Evolutionary conservation across 2,329 filamentous ascomycete genomes (phyloP).

Genomic region (Raffaelea ambrosiae): DNA sequence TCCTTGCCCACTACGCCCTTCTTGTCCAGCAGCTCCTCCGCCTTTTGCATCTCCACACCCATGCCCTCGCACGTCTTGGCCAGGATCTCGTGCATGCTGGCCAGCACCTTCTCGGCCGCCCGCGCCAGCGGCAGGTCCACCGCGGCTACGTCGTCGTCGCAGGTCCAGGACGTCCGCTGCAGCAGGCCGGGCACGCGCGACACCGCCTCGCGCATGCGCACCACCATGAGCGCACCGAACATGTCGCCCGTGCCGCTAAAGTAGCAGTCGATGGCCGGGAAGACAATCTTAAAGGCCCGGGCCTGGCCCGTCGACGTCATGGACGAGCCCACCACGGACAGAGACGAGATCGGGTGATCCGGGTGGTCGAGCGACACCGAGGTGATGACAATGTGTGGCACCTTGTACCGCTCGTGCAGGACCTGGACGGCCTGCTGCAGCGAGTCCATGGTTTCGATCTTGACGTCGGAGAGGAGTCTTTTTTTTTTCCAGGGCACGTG

Average conservation of each 20-base stretch:
- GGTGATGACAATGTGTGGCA: constrained; percentile 90
- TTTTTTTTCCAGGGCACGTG: too few relatives aligned
- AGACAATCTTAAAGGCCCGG: constrained; percentile 80
- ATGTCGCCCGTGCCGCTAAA: constrained; percentile 97
- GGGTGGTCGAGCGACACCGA: constrained; percentile 64
- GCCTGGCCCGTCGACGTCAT: constrained; percentile 54
- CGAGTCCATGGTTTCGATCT: constrained; percentile 66
- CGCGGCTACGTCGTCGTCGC: constrained; percentile 57
- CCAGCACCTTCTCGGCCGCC: constrained; percentile 78
- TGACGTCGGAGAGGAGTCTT: constrained; percentile 79
- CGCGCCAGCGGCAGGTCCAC: constrained; percentile 72
- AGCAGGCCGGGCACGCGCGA: constrained; percentile 29
- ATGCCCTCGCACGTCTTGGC: constrained; percentile 59
- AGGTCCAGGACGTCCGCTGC: constrained; percentile 53
- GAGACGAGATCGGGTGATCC: constrained; percentile 38
- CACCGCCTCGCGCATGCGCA: constrained; percentile 78
- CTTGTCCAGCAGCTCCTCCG: constrained; percentile 19
- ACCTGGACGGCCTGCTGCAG: constrained; percentile 66
- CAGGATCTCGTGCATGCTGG: constrained; percentile 85
- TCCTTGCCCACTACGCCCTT: constrained; percentile 19
- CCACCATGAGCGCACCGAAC: constrained; percentile 89
- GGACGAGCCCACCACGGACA: constrained; percentile 71
- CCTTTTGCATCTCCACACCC: constrained; percentile 37
- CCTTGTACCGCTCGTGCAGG: constrained; percentile 65
- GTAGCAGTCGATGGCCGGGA: constrained; percentile 83